Evolutionary conservation across 192 early-diverging fungal genomes (phyloP), one percentile per base, ranked within the genome.

Genomic region (Coemansia sp.): DNA sequence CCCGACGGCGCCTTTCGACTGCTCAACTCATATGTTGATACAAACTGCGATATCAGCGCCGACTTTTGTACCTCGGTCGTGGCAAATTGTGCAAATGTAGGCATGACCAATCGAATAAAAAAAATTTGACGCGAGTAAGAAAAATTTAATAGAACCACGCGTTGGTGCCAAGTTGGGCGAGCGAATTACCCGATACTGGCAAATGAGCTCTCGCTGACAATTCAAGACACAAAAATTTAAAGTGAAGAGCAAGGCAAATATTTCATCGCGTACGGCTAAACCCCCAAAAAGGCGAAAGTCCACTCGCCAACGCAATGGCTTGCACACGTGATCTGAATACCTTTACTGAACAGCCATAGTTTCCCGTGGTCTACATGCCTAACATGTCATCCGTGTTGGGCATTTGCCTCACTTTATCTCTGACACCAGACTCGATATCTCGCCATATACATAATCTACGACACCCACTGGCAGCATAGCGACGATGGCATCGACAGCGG

Each of bases 1-100:
- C 69, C 27, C 4, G 60, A 62, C 40, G 56, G 69, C n/a, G 59
- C 60, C 59, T 27, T 69, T 45, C 62, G 45, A 18, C 55, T 41
- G 47, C 63, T 40, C 18, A 47, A 2, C 38, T 62, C 63, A 32
- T 75, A 39, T 13, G 35, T 30, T n/a, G 70, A 62, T 24, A 70
- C 15, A 37, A 81, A 71, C 12, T 75, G 70, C 10, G 74, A 66
- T 10, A 82, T n/a, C 7, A 64, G 34, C 16, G 56, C 62, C 30
- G 74, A 70, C 63, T 52, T 64, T 45, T 76, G 79, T 40, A 76
- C 59, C 40, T 76, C 79, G 37, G 56, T 45, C 18, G 69, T 59
- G 38, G 65, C 41, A 18, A 68, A 47, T 37, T 69, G 69, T 12
- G 66, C 39, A 61, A 59, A 44, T 34, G 49, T 38, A 56, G 62